phyloP scores from a whole-genome alignment of 2,329 filamentous ascomycete species.

The Cladosporium sp. region DNA sequence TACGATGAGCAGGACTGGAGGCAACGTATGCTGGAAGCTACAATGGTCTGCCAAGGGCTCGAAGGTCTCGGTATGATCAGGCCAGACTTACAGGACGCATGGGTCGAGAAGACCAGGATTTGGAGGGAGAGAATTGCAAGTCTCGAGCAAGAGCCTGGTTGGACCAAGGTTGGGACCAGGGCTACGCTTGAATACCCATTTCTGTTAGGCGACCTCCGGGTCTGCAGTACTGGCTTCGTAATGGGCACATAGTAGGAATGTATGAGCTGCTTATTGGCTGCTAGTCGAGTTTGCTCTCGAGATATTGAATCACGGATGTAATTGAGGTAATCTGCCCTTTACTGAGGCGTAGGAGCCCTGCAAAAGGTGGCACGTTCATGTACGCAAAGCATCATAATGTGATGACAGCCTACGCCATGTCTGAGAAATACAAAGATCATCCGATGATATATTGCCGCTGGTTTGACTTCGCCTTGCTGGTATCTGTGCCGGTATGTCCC shows the following conservation, averaged over 20 bases:
- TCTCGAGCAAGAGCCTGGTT: neutral
- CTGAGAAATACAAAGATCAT: neutral
- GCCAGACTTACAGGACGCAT: neutral
- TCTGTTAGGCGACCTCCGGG: neutral
- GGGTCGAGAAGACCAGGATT: neutral
- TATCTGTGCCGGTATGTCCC: too few relatives aligned
- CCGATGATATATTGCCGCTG: neutral
- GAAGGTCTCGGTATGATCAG: constrained; percentile 34
- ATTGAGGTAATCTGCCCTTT: too few relatives aligned
- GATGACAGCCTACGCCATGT: neutral
- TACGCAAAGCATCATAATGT: neutral
- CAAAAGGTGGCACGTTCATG: too few relatives aligned
- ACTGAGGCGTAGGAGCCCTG: too few relatives aligned
- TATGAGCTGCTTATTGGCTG: too few relatives aligned
- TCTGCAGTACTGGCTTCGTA: neutral
- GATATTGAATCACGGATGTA: too few relatives aligned
- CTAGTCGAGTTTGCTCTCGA: too few relatives aligned
- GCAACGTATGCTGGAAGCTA: constrained; percentile 31
- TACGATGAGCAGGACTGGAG: constrained; percentile 23
- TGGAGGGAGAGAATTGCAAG: neutral
- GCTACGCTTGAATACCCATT: neutral
- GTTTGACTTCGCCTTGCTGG: neutral
- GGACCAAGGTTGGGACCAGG: neutral
- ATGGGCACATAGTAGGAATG: neutral
- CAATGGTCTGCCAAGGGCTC: constrained; percentile 34